Evolutionary conservation across 148 eudicot genomes (phyloP).

Genomic region (Chenopodium suecicum): DNA sequence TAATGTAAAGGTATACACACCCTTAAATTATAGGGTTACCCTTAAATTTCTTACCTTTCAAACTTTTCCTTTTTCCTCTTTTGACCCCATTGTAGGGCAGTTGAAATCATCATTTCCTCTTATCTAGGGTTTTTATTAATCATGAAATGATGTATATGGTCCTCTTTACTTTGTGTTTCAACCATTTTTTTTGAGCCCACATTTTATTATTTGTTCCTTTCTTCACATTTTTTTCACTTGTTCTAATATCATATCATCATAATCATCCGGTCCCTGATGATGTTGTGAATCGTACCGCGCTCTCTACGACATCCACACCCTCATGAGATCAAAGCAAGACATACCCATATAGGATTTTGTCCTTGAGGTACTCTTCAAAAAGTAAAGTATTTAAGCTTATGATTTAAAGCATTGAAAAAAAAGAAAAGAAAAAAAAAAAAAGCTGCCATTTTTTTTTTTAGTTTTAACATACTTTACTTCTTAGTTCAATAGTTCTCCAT

Average conservation of each 20-base stretch:
- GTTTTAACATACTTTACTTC: not conserved
- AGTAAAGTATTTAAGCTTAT: not conserved
- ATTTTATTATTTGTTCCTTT: no score
- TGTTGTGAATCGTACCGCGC: not conserved
- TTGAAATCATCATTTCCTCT: constrained; percentile 26
- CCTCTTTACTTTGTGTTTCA: constrained; percentile 16
- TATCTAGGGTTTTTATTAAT: constrained; percentile 19
- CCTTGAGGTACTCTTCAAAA: not conserved
- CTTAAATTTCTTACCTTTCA: not conserved
- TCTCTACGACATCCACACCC: not conserved
- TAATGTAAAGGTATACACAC: not conserved
- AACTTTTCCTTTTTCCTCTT: not conserved
- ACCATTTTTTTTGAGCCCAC: constrained; percentile 12
- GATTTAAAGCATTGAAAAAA: not conserved
- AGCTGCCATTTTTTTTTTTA: not conserved
- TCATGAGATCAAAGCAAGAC: not conserved
- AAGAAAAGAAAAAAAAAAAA: not conserved
- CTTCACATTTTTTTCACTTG: not conserved
- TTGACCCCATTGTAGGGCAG: constrained; percentile 17
- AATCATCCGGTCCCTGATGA: not conserved
- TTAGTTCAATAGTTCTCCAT: not conserved
- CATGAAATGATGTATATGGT: constrained; percentile 24
- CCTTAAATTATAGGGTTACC: constrained; percentile 8
- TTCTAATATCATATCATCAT: constrained; percentile 1
- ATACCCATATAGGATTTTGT: constrained; percentile 3